A percentile compares a stretch with the other conserved stretches of the same genome.
Evolutionary conservation across 2,329 filamentous ascomycete species (phyloP).

Genomic region (Colletotrichum kahawae): DNA sequence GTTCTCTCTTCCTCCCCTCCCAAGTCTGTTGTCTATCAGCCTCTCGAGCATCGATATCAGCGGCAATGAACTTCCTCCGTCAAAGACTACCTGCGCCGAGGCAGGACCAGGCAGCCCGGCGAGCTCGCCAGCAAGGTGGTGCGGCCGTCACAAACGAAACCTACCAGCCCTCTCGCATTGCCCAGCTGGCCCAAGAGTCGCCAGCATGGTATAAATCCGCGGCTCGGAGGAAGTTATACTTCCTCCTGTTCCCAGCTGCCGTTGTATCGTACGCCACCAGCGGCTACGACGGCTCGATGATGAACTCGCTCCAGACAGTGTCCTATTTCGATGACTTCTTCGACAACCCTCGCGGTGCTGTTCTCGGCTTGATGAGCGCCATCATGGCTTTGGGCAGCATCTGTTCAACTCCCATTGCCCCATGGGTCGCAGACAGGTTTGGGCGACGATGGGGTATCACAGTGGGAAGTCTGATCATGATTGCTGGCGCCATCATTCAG

Average conservation of each 20-base stretch:
- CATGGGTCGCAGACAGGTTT: conserved; percentile 35
- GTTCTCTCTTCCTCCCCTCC: not conserved
- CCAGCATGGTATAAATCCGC: conserved; percentile 34
- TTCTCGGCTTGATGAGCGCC: conserved; percentile 37
- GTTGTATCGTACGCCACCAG: conserved; percentile 45
- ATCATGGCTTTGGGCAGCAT: conserved; percentile 55
- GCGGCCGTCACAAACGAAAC: conserved; percentile 1
- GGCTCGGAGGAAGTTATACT: conserved; percentile 33
- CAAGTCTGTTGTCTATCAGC: not conserved
- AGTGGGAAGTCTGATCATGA: conserved; percentile 34
- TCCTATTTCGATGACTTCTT: conserved; percentile 47
- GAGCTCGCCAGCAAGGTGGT: conserved; percentile 24
- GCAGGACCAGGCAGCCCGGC: conserved; percentile 25
- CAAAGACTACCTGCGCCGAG: conserved; percentile 30
- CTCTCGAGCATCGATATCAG: not conserved
- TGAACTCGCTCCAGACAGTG: conserved; percentile 52
- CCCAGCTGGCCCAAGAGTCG: conserved; percentile 29
- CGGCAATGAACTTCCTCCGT: conserved; percentile 28
- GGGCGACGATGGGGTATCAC: conserved; percentile 36
- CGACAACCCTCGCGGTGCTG: conserved; percentile 34
- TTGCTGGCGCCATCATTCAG: conserved; percentile 35
- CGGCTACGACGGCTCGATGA: conserved; percentile 55
- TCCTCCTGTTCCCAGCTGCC: conserved; percentile 36
- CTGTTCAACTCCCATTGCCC: conserved; percentile 34
- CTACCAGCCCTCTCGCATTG: conserved; percentile 32